Conservation (phyloP, 2,329 filamentous ascomycete species). For the Blastomyces percursus region DNA sequence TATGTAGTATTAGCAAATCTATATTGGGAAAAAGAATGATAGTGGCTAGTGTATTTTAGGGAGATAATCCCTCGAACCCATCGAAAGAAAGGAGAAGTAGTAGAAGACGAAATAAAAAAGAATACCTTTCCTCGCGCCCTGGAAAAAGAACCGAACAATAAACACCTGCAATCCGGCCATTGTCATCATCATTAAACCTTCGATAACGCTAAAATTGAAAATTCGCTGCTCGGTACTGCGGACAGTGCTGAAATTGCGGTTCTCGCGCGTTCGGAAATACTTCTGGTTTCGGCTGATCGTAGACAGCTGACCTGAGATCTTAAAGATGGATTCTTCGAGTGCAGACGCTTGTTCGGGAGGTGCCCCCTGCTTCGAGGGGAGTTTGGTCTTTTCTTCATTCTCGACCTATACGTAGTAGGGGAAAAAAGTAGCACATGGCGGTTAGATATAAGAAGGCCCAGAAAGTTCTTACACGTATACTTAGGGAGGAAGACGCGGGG, state of each 20-base stretch:
- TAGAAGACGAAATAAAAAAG: conserved; percentile 5
- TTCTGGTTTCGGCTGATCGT: conserved; percentile 97
- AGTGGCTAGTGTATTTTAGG: neutral
- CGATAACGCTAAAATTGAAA: conserved; percentile 93
- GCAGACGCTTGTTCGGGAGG: conserved; percentile 77
- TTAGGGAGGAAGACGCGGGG: neutral
- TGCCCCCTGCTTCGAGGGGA: conserved; percentile 81
- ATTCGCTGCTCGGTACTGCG: conserved; percentile 91
- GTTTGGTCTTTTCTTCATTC: conserved; percentile 69
- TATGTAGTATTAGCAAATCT: conserved; percentile 1
- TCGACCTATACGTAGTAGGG: conserved; percentile 60
- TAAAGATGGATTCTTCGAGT: conserved; percentile 90
- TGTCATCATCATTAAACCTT: conserved; percentile 78
- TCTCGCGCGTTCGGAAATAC: conserved; percentile 98
- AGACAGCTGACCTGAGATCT: conserved; percentile 82
- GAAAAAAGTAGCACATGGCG: neutral
- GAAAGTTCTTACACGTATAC: neutral
- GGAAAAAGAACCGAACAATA: conserved; percentile 97
- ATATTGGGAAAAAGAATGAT: neutral
- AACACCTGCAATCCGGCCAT: conserved; percentile 98
- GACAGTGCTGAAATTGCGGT: conserved; percentile 97
- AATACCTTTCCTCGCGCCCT: conserved; percentile 60
- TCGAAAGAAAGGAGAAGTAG: neutral
- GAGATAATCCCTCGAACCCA: neutral
- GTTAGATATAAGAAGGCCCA: neutral